phyloP scores from a whole-genome alignment of 371 early-diverging fungal genomes.

The Apophysomyces ossiformis region DNA sequence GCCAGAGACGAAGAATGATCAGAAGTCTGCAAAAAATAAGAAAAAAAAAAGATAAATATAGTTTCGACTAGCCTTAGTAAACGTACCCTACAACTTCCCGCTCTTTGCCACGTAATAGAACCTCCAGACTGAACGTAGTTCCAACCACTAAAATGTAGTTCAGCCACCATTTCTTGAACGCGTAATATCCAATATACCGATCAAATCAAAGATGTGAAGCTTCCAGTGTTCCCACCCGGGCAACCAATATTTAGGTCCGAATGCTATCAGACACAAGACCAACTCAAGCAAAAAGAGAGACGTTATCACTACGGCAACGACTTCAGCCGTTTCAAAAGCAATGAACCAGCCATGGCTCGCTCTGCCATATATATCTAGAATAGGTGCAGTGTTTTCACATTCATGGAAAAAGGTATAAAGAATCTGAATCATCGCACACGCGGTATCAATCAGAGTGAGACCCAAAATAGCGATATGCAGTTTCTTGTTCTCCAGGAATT shows the following conservation, averaged over 20 bases:
- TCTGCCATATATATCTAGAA: background rate
- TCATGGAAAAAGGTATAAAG: constrained; percentile 36
- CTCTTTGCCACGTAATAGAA: constrained; percentile 51
- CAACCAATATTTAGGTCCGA: constrained; percentile 48
- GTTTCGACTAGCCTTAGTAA: background rate
- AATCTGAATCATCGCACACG: constrained; percentile 39
- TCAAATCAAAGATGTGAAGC: constrained; percentile 47
- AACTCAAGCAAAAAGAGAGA: constrained; percentile 47
- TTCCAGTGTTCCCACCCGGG: constrained; percentile 53
- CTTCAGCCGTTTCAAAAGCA: constrained; percentile 38
- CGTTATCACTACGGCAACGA: constrained; percentile 36
- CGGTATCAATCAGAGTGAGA: constrained; percentile 39
- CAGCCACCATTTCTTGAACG: background rate
- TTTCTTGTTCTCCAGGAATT: constrained; percentile 35
- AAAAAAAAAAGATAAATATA: constrained; percentile 10
- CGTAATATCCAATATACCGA: constrained; percentile 27
- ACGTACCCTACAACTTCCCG: constrained; percentile 54
- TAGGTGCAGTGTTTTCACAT: constrained; percentile 18
- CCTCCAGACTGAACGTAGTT: constrained; percentile 47
- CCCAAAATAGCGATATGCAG: constrained; percentile 39
- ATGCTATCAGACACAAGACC: constrained; percentile 37
- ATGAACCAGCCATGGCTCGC: constrained; percentile 18
- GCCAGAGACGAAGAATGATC: constrained; percentile 56
- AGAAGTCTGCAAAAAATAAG: constrained; percentile 28
- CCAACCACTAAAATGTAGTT: constrained; percentile 31